Percentiles rank a stretch among this genome's conserved stretches.
Conservation (phyloP, 768 basidiomycete genomes). For the Suillus ampliporus region DNA sequence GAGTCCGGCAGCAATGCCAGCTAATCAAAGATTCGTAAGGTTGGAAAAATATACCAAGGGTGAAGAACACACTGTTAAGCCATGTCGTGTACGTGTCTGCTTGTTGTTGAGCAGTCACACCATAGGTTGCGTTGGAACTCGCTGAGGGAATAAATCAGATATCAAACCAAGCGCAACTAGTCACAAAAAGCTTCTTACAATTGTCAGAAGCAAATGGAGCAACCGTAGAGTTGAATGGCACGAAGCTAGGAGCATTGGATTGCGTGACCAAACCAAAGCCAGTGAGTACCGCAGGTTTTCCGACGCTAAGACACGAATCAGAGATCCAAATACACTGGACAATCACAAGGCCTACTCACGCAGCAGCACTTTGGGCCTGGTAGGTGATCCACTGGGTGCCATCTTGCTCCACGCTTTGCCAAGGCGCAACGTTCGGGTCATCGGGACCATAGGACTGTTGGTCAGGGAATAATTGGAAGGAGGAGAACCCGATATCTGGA, state of each 20-base stretch:
- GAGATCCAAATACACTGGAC: not conserved
- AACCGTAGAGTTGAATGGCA: constrained; percentile 62
- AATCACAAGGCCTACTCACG: constrained; percentile 43
- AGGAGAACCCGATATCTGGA: constrained; percentile 59
- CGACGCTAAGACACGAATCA: constrained; percentile 43
- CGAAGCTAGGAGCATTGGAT: constrained; percentile 54
- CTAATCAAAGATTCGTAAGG: constrained; percentile 29
- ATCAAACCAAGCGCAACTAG: not conserved
- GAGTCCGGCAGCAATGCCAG: constrained; percentile 45
- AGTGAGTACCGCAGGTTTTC: constrained; percentile 59
- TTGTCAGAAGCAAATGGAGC: constrained; percentile 46
- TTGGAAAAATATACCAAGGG: not conserved
- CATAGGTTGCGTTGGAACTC: constrained; percentile 36
- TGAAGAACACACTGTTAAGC: constrained; percentile 48
- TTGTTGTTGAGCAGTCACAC: constrained; percentile 58
- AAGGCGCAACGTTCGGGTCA: constrained; percentile 55
- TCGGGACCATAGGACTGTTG: constrained; percentile 58
- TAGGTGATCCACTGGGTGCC: constrained; percentile 61
- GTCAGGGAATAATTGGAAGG: constrained; percentile 74
- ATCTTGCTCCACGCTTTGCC: constrained; percentile 55
- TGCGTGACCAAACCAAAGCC: constrained; percentile 71
- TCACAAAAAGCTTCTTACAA: constrained; percentile 22
- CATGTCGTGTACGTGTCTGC: constrained; percentile 59
- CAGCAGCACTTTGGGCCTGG: constrained; percentile 49
- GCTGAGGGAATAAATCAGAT: constrained; percentile 19